These are phyloP conservation scores for Aspergillus sp. DNA, from an alignment of 2,329 filamentous ascomycete species.

Conservation along the genomic window DNA sequence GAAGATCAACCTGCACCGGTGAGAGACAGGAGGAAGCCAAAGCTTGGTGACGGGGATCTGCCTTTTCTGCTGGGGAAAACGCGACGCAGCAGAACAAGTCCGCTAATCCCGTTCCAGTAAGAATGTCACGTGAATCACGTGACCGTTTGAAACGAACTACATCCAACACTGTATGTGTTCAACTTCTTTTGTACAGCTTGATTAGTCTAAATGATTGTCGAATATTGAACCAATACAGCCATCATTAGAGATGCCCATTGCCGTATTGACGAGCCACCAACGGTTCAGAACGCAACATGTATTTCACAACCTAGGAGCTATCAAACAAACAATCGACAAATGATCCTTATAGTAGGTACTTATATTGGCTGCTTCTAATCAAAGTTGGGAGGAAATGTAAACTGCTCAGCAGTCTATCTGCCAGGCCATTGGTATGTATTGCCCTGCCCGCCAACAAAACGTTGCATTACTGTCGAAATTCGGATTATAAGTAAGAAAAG, in stretches of 20 bases:
- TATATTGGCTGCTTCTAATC: neutral
- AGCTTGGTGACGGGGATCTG: conserved; percentile 1
- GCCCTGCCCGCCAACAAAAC: neutral
- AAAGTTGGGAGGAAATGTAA: conserved; percentile 1
- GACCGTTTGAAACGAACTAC: conserved; percentile 1
- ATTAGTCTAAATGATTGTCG: too few relatives aligned
- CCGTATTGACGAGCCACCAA: too few relatives aligned
- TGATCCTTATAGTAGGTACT: neutral
- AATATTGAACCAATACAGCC: too few relatives aligned
- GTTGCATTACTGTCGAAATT: conserved; percentile 1
- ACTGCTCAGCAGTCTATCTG: conserved; percentile 5
- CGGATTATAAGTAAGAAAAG: neutral
- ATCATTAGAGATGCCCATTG: too few relatives aligned
- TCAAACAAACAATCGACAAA: neutral
- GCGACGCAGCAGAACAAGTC: conserved; percentile 14
- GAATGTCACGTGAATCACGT: conserved; percentile 19
- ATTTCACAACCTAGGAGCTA: neutral
- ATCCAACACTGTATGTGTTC: too few relatives aligned
- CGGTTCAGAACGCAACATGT: too few relatives aligned
- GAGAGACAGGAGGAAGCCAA: neutral
- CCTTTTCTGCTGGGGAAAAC: conserved; percentile 11
- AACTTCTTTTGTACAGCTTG: too few relatives aligned
- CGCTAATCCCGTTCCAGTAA: conserved; percentile 25
- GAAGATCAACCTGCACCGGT: neutral
- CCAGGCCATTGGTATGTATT: neutral